A percentile compares a stretch with the other conserved stretches of the same genome.
These are phyloP conservation scores for Exophiala sp. DNA, from an alignment of 2,329 filamentous ascomycete genomes.

Conservation along the genomic window DNA sequence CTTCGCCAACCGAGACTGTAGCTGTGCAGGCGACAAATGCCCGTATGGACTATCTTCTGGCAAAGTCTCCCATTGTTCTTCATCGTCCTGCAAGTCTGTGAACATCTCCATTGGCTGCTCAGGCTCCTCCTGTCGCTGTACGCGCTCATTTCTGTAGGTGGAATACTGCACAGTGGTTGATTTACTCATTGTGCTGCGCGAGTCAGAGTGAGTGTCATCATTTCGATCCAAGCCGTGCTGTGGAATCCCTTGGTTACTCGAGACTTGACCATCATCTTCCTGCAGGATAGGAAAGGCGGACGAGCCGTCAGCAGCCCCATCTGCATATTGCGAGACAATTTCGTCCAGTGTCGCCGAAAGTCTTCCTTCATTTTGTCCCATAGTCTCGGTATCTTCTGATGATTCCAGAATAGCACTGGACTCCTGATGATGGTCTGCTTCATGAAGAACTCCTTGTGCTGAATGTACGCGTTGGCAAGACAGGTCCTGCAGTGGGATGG, in stretches of 20 bases:
- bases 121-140: background rate
- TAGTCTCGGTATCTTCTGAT: slow-evolving; percentile 1
- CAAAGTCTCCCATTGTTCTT: slow-evolving; percentile 10
- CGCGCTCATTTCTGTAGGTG: no score
- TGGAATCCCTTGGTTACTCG: background rate
- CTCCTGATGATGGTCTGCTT: slow-evolving; percentile 17
- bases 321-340: slow-evolving; percentile 22
- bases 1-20: slow-evolving; percentile 19
- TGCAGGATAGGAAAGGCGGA: background rate
- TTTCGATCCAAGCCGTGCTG: background rate
- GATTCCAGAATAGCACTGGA: slow-evolving; percentile 22
- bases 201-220: background rate
- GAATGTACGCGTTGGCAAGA: slow-evolving; percentile 12
- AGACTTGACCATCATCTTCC: background rate
- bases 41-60: slow-evolving; percentile 18
- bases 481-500: slow-evolving; percentile 10
- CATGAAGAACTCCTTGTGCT: slow-evolving; percentile 15
- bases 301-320: background rate
- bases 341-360: slow-evolving; percentile 16
- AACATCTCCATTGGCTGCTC: background rate
- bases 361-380: background rate
- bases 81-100: slow-evolving; percentile 1
- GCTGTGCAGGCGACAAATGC: slow-evolving; percentile 18
- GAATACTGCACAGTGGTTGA: no score
- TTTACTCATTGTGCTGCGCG: no score